Percentiles rank a stretch among this genome's conserved stretches.
phyloP scores from a whole-genome alignment of 2,329 filamentous ascomycete species.

The Pyrenochaeta sp. region DNA sequence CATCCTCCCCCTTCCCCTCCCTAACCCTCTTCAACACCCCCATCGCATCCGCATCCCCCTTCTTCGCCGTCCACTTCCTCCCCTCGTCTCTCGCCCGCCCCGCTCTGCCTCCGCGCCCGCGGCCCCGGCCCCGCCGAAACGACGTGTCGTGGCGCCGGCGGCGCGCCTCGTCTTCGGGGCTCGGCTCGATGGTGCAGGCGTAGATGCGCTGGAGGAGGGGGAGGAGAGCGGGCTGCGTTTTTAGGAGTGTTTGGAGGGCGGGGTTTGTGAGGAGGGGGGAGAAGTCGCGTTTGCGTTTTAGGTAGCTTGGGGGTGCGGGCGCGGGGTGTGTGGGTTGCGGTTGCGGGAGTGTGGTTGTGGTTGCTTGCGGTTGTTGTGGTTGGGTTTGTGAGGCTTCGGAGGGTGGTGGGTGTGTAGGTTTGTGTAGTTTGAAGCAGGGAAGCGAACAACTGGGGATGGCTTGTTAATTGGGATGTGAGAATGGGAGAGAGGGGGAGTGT shows the following conservation, averaged over 20 bases:
- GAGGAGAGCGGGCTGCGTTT: slow-evolving; percentile 31
- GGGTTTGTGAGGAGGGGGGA: slow-evolving; percentile 37
- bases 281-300: slow-evolving; percentile 41
- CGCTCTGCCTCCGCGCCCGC: slow-evolving; percentile 23
- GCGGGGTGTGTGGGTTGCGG: slow-evolving; percentile 27
- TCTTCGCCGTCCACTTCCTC: slow-evolving; percentile 39
- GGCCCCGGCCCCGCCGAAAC: too few relatives aligned
- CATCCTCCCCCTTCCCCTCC: slow-evolving; percentile 35
- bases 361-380: too few relatives aligned
- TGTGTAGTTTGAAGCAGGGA: slow-evolving; percentile 41
- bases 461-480: neutral
- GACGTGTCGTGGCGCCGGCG: too few relatives aligned
- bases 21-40: slow-evolving; percentile 34
- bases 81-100: slow-evolving; percentile 22
- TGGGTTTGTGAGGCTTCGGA: too few relatives aligned
- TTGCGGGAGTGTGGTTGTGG: too few relatives aligned
- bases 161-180: slow-evolving; percentile 30
- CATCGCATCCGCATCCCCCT: slow-evolving; percentile 40
- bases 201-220: slow-evolving; percentile 41
- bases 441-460: slow-evolving; percentile 39
- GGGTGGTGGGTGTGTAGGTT: slow-evolving; percentile 26
- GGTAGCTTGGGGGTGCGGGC: slow-evolving; percentile 32
- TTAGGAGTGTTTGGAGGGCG: slow-evolving; percentile 36
- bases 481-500: slow-evolving; percentile 5
- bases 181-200: slow-evolving; percentile 43